Evolutionary conservation across 495 filamentous ascomycete genomes (phyloP), one percentile per base, ranked within the genome.

Genomic region (Aspergillus sclerotiicarbonarius): DNA sequence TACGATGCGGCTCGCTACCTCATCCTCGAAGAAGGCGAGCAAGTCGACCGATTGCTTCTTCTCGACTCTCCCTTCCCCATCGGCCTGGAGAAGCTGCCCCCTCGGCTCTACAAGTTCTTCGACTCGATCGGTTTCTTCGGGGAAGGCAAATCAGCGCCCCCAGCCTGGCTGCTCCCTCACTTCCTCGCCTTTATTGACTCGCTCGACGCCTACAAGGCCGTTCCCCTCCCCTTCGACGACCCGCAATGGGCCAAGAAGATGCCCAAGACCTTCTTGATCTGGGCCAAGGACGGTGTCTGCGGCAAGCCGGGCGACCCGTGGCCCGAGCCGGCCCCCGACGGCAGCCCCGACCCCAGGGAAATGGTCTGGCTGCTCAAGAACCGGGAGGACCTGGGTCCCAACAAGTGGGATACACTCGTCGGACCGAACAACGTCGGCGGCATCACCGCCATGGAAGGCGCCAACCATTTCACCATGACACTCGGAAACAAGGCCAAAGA

Each of bases 11-110:
- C 85, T 30, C 84, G 84, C 53, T 86, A 91, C 59, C 77, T 96
- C 8, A 81, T 86, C 60, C 78, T 86, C 61, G 79, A 84, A 47
- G 78, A 80, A 16, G 85, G 85, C 21, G 88, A 93, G 32, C 65
- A 63, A 37, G 89, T 96, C 43, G 87, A 88, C 47, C 80, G 85
- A 47, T 83, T 96, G 4, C 72, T 96, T 50, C 79, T 96, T 50
- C 86, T 96, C 57, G 92, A 96, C 69, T 85, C 91, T 0, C 92
- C 92, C 0, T 91, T 84, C 75, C 90, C 84, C 2, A 81, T 90
- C 55, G 85, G 82, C 13, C 85, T 92, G 30, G 88, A 90, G 67
- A 89, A 90, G 47, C 82, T 94, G 4, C 91, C 90, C 0, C 76
- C 82, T 13, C 82, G 87, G 15, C 82, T 96, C 0, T 90, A 93